phyloP scores from a whole-genome alignment of 1,284 basidiomycete genomes.

The Apiotrichum montevideense region DNA sequence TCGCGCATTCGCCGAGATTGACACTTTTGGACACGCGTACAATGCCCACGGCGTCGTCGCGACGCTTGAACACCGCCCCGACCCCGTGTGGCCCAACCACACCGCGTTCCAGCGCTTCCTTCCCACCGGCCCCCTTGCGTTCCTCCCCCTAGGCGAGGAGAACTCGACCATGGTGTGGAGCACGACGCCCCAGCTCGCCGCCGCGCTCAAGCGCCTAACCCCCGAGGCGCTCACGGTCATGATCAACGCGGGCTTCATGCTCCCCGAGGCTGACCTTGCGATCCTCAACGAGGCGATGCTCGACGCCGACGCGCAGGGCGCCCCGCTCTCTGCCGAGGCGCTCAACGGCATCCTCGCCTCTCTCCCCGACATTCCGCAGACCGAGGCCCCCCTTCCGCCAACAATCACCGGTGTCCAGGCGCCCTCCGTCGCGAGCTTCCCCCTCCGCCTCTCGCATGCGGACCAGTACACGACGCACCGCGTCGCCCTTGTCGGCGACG shows the following conservation, averaged over 20 bases:
- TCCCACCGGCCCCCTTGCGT: slow-evolving; percentile 91
- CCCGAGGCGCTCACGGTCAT: slow-evolving; percentile 63
- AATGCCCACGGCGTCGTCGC: slow-evolving; percentile 85
- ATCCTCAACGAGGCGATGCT: slow-evolving; percentile 59
- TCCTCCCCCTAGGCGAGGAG: slow-evolving; percentile 70
- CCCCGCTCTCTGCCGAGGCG: slow-evolving; percentile 19
- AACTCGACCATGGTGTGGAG: slow-evolving; percentile 93
- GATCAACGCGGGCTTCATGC: slow-evolving; percentile 86
- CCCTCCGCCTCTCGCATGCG: slow-evolving; percentile 79
- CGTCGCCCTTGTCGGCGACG: slow-evolving; percentile 83
- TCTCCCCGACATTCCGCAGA: slow-evolving; percentile 51
- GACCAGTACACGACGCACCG: slow-evolving; percentile 62
- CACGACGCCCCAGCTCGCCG: slow-evolving; percentile 70
- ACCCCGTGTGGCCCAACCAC: slow-evolving; percentile 58
- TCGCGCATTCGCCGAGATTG: slow-evolving; percentile 74
- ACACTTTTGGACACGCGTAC: slow-evolving; percentile 88
- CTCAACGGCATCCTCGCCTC: slow-evolving; percentile 26
- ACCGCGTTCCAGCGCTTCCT: slow-evolving; percentile 94
- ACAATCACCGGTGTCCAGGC: slow-evolving; percentile 65
- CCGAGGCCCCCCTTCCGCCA: slow-evolving; percentile 59
- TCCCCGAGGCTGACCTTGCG: slow-evolving; percentile 69
- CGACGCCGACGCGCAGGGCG: slow-evolving; percentile 46
- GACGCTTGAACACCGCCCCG: slow-evolving; percentile 63
- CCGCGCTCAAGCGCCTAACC: slow-evolving; percentile 63
- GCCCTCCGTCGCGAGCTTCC: slow-evolving; percentile 82